Evolutionary conservation across 768 basidiomycete species (phyloP).

Genomic region (Mycena vitilis): DNA sequence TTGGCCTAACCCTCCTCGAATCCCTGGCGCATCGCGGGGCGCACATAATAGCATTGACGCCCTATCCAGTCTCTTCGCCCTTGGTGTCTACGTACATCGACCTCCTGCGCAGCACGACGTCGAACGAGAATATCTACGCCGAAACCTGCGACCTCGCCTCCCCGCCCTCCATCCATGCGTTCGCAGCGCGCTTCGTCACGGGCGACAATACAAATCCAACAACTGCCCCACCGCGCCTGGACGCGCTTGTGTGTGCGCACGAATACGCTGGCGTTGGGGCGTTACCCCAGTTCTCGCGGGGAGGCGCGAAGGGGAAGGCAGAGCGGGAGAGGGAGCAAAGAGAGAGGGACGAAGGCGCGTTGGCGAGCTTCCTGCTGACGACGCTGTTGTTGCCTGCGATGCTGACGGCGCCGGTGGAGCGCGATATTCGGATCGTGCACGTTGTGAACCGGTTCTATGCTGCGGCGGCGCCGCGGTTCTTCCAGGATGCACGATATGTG

Average conservation of each 20-base stretch:
- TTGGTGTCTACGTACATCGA: constrained; percentile 70
- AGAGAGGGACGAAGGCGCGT: constrained; percentile 41
- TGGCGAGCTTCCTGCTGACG: constrained; percentile 82
- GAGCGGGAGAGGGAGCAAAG: constrained; percentile 24
- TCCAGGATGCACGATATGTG: background rate
- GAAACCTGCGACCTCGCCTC: constrained; percentile 82
- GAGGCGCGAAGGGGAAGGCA: background rate
- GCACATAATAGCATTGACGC: too few relatives aligned
- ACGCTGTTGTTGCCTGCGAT: constrained; percentile 85
- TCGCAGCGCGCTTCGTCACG: constrained; percentile 75
- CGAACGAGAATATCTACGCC: constrained; percentile 83
- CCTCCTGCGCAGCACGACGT: constrained; percentile 73
- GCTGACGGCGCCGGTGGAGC: constrained; percentile 85
- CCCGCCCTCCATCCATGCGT: constrained; percentile 72
- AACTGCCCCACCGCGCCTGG: constrained; percentile 69
- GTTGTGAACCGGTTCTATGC: constrained; percentile 92
- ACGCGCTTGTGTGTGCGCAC: constrained; percentile 82
- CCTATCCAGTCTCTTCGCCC: constrained; percentile 31
- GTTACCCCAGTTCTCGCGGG: constrained; percentile 41
- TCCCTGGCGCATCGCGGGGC: too few relatives aligned
- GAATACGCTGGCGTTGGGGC: constrained; percentile 78
- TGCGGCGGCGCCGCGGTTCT: constrained; percentile 61
- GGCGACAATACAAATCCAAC: background rate
- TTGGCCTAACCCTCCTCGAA: too few relatives aligned
- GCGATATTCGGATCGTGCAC: constrained; percentile 90